These are phyloP conservation scores for Vigna unguiculata DNA, from an alignment of 306 rosid species.

Conservation along the genomic window DNA sequence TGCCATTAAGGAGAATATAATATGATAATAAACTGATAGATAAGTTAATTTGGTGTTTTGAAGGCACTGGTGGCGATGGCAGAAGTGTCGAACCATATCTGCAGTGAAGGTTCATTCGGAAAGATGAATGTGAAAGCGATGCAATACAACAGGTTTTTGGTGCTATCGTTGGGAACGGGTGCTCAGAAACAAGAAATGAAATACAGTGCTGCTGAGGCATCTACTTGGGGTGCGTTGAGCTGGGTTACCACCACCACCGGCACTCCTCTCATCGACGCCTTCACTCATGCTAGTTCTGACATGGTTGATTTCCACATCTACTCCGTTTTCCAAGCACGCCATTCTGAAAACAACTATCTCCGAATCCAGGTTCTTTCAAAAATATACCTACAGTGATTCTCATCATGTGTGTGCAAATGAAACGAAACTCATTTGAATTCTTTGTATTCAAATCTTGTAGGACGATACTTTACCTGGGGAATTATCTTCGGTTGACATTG, in stretches of 20 bases:
- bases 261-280: slow-evolving; percentile 57
- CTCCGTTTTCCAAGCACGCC: slow-evolving; percentile 53
- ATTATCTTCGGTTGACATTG: slow-evolving; percentile 58
- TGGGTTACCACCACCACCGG: slow-evolving; percentile 56
- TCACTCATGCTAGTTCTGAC: slow-evolving; percentile 54
- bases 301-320: slow-evolving; percentile 65
- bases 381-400: not conserved
- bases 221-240: slow-evolving; percentile 63
- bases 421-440: too few relatives aligned
- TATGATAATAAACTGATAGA: too few relatives aligned
- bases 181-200: slow-evolving; percentile 51
- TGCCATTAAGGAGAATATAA: too few relatives aligned
- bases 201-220: slow-evolving; percentile 51
- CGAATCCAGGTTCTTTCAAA: slow-evolving; percentile 58
- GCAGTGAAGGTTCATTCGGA: not conserved
- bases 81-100: slow-evolving; percentile 57
- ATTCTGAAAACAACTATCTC: slow-evolving; percentile 53
- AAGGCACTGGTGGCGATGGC: slow-evolving; percentile 64
- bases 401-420: not conserved
- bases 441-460: slow-evolving; percentile 33
- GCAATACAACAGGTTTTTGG: slow-evolving; percentile 53
- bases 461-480: slow-evolving; percentile 60
- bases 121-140: slow-evolving; percentile 43
- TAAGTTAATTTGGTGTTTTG: not conserved
- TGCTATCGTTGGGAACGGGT: slow-evolving; percentile 71